These are phyloP conservation scores for Arthrocladium fulminans DNA, from an alignment of 2,329 filamentous ascomycete genomes.

Conservation along the genomic window DNA sequence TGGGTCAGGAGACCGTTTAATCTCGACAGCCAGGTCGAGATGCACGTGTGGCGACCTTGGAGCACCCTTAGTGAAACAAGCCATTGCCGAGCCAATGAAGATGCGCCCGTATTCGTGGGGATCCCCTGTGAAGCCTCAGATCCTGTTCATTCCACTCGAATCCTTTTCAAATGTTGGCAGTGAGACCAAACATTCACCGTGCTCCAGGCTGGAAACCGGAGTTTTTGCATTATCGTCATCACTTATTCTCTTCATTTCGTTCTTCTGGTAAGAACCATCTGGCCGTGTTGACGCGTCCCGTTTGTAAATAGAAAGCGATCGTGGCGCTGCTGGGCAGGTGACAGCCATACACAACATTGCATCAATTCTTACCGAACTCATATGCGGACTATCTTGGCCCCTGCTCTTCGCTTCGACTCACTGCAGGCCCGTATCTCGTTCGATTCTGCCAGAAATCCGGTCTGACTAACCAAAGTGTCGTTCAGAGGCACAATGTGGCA, in stretches of 20 bases:
- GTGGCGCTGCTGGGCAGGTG: slow-evolving; percentile 2
- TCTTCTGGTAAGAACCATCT: neutral
- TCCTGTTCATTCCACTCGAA: neutral
- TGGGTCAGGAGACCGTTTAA: neutral
- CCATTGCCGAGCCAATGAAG: neutral
- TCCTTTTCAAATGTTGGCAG: neutral
- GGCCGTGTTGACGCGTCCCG: neutral
- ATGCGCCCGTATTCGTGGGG: neutral
- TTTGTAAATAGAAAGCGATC: neutral
- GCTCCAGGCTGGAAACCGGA: slow-evolving; percentile 1
- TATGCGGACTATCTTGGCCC: neutral
- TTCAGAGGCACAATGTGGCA: slow-evolving; percentile 7
- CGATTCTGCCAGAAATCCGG: neutral
- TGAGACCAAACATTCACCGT: neutral
- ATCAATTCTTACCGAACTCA: neutral
- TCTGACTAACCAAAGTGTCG: neutral
- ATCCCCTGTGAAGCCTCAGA: neutral
- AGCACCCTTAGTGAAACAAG: neutral
- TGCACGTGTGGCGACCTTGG: neutral
- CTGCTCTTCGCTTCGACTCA: neutral
- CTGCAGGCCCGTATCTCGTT: neutral
- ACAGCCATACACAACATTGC: neutral
- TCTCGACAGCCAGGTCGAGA: neutral
- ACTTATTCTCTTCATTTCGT: too few relatives aligned
- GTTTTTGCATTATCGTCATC: neutral